Evolutionary conservation across 345 rosid genomes (phyloP).

Genomic region (Chamaenerion angustifolium): DNA sequence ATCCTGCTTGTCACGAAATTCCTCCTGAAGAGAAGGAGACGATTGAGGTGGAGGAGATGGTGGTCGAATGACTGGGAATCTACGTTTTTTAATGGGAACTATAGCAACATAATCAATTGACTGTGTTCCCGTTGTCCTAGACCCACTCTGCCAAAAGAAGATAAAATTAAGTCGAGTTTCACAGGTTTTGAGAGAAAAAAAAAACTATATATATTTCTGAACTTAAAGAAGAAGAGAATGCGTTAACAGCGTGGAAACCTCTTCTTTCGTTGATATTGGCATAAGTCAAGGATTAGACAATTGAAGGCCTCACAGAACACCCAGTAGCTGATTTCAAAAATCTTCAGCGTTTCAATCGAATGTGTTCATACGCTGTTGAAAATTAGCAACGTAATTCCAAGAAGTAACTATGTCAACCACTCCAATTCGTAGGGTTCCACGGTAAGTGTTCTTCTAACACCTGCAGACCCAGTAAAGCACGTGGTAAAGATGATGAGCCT

Average conservation of each 20-base stretch:
- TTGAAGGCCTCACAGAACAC: background rate
- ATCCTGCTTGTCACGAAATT: conserved; percentile 12
- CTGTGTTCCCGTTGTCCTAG: conserved; percentile 25
- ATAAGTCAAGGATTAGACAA: conserved; percentile 16
- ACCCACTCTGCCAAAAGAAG: conserved; percentile 38
- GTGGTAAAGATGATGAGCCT: background rate
- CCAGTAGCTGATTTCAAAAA: background rate
- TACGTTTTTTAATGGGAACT: conserved; percentile 81
- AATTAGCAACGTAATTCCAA: background rate
- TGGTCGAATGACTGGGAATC: conserved; percentile 28
- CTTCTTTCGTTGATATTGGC: conserved; percentile 39
- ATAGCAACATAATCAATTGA: conserved; percentile 43
- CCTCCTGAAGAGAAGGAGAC: conserved; percentile 6
- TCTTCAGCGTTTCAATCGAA: background rate
- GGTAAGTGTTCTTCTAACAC: background rate
- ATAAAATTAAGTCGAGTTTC: conserved; percentile 5
- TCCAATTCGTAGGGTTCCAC: background rate
- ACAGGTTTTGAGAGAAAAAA: background rate
- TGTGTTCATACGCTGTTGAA: background rate
- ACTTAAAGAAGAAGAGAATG: conserved; percentile 1
- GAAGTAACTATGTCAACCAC: background rate
- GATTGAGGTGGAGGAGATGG: conserved; percentile 30
- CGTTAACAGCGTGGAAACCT: conserved; percentile 25
- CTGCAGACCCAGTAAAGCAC: background rate
- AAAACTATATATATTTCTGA: conserved; percentile 7